These are phyloP conservation scores for Thelonectria olida DNA, from an alignment of 2,329 filamentous ascomycete genomes.

Conservation along the genomic window DNA sequence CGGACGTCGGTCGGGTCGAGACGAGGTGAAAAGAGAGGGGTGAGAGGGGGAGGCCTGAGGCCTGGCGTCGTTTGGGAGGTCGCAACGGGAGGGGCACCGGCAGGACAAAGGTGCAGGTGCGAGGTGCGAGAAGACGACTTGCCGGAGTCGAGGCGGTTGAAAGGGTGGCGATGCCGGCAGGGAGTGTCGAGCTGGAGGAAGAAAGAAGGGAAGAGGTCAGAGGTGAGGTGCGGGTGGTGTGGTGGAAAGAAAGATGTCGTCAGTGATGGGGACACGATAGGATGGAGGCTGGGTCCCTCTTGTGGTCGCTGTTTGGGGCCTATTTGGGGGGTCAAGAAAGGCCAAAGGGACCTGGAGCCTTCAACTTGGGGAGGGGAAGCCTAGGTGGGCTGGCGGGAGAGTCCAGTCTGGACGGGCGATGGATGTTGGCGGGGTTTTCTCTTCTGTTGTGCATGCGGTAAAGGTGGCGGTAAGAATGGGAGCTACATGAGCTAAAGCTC, in stretches of 20 bases:
- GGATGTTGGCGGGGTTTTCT: conserved; percentile 41
- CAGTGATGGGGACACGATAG: conserved; percentile 42
- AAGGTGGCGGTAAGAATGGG: conserved; percentile 16
- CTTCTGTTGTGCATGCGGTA: conserved; percentile 37
- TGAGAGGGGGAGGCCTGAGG: conserved; percentile 3
- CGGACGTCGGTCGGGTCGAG: conserved; percentile 24
- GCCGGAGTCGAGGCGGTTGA: conserved; percentile 11
- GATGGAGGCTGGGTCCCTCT: conserved; percentile 34
- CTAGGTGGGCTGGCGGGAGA: conserved; percentile 14
- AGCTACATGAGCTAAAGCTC: conserved; percentile 29
- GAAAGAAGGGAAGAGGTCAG: conserved; percentile 32
- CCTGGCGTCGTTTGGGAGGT: conserved; percentile 10
- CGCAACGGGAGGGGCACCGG: conserved; percentile 20
- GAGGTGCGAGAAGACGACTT: conserved; percentile 11
- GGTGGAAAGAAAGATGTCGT: conserved; percentile 46
- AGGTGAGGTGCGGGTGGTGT: conserved; percentile 33
- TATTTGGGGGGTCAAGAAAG: background rate
- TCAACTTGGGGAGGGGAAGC: conserved; percentile 21
- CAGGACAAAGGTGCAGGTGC: conserved; percentile 10
- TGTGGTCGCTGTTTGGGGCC: conserved; percentile 19
- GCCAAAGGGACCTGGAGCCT: too few species aligned
- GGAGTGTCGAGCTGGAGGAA: conserved; percentile 27
- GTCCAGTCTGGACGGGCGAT: conserved; percentile 7
- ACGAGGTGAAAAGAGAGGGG: conserved; percentile 18
- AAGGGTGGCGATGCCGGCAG: conserved; percentile 19